phyloP scores from a whole-genome alignment of 1,284 basidiomycete genomes.

The Cutaneotrichosporon dermatis region DNA sequence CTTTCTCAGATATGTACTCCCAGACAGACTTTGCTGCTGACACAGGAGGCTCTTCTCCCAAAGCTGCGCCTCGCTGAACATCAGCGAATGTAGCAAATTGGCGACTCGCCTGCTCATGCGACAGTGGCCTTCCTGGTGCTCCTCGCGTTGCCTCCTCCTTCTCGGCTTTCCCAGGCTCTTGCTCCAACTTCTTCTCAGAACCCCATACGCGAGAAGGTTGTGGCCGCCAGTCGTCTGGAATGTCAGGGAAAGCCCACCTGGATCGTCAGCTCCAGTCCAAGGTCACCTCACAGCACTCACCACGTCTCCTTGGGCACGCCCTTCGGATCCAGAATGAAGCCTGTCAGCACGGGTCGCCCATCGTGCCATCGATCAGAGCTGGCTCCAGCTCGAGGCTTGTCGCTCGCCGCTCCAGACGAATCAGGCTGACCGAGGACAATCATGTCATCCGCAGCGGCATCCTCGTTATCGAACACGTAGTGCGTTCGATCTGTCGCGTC shows the following conservation, averaged over 20 bases:
- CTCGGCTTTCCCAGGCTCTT: conserved; percentile 30
- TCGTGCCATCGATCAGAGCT: conserved; percentile 59
- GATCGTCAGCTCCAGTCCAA: conserved; percentile 7
- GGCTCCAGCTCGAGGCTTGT: neutral
- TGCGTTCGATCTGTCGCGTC: conserved; percentile 30
- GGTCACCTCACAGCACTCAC: conserved; percentile 50
- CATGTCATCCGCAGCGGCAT: conserved; percentile 60
- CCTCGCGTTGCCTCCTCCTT: conserved; percentile 13
- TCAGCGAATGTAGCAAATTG: neutral
- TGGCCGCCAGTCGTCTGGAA: conserved; percentile 79
- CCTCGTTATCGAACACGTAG: conserved; percentile 64
- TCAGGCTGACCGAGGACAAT: conserved; percentile 32
- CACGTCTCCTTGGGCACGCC: conserved; percentile 68
- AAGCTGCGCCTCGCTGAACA: conserved; percentile 65
- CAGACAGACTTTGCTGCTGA: conserved; percentile 64
- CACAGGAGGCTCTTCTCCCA: conserved; percentile 72
- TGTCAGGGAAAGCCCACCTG: conserved; percentile 74
- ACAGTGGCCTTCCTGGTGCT: conserved; percentile 32
- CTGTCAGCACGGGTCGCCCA: conserved; percentile 66
- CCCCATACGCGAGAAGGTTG: conserved; percentile 77
- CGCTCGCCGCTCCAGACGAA: neutral
- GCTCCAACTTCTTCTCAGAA: conserved; percentile 52
- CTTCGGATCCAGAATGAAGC: conserved; percentile 67
- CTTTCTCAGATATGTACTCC: conserved; percentile 87
- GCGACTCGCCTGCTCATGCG: conserved; percentile 40